A percentile compares a stretch with the other conserved stretches of the same genome.
Evolutionary conservation across 352 stramenopile species (phyloP).

Genomic region (Globisporangium paddicum): DNA sequence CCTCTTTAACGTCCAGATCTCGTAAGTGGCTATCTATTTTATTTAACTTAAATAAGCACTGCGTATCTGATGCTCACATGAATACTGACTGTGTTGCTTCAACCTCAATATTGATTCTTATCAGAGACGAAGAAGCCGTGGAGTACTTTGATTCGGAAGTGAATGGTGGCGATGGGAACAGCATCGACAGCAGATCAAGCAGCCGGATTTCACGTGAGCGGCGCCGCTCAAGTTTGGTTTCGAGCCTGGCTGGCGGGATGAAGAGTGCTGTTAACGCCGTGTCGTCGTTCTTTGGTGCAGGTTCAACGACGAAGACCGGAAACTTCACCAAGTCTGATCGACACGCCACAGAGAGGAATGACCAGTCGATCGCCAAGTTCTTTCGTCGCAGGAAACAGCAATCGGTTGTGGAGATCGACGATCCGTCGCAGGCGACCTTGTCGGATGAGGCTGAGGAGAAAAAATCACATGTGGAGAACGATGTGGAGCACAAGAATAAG

Average conservation of each 20-base stretch:
- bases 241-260: conserved; percentile 16
- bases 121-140: conserved; percentile 6
- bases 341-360: not conserved
- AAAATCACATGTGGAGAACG: not conserved
- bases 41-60: not conserved
- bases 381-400: not conserved
- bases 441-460: not conserved
- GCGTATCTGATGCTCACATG: not conserved
- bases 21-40: conserved; percentile 23
- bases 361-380: conserved; percentile 10
- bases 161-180: not conserved
- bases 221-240: conserved; percentile 21
- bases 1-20: conserved; percentile 30
- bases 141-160: conserved; percentile 8
- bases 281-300: conserved; percentile 19
- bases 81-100: not conserved
- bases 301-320: not conserved
- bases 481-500: not conserved
- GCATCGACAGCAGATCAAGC: not conserved
- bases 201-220: not conserved
- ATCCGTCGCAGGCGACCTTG: conserved; percentile 1
- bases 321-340: not conserved
- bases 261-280: conserved; percentile 26
- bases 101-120: not conserved
- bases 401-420: conserved; percentile 14